Percentiles rank a stretch among this genome's conserved stretches.
These are phyloP conservation scores for Diaporthe longicolla DNA, from an alignment of 2,329 filamentous ascomycete species.

Conservation along the genomic window DNA sequence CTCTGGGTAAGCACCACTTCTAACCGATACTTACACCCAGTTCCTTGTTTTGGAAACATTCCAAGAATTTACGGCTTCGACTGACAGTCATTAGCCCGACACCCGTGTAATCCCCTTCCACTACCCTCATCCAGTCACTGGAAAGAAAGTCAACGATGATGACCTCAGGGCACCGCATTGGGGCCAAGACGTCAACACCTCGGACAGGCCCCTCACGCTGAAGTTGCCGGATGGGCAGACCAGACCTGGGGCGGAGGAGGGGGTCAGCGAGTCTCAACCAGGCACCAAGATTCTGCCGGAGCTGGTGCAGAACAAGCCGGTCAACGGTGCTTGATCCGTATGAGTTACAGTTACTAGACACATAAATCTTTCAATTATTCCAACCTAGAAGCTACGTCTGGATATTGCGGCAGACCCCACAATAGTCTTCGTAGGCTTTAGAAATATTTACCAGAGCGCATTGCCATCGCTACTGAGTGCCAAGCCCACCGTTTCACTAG, in stretches of 20 bases:
- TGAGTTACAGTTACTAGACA: no score
- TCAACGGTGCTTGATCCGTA: slow-evolving; percentile 42
- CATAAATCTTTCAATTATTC: no score
- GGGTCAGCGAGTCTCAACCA: slow-evolving; percentile 46
- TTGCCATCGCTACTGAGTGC: neutral
- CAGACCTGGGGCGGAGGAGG: slow-evolving; percentile 49
- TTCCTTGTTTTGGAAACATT: no score
- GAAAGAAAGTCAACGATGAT: slow-evolving; percentile 58
- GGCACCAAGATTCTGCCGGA: slow-evolving; percentile 55
- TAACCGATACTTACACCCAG: no score
- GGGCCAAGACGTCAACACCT: slow-evolving; percentile 57
- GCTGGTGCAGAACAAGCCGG: slow-evolving; percentile 50
- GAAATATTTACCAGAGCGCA: neutral
- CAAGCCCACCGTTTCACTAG: neutral
- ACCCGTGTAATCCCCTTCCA: slow-evolving; percentile 68
- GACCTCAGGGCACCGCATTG: slow-evolving; percentile 63
- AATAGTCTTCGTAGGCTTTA: neutral
- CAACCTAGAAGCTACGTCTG: no score
- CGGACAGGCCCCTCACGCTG: slow-evolving; percentile 59
- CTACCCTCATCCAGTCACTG: slow-evolving; percentile 66
- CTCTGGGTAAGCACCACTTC: slow-evolving; percentile 53
- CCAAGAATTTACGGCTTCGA: no score
- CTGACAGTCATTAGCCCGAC: slow-evolving; percentile 56
- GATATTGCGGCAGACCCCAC: neutral
- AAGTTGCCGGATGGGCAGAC: slow-evolving; percentile 54